These are phyloP conservation scores for Mucor saturninus DNA, from an alignment of 371 early-diverging fungal genomes.

Conservation along the genomic window DNA sequence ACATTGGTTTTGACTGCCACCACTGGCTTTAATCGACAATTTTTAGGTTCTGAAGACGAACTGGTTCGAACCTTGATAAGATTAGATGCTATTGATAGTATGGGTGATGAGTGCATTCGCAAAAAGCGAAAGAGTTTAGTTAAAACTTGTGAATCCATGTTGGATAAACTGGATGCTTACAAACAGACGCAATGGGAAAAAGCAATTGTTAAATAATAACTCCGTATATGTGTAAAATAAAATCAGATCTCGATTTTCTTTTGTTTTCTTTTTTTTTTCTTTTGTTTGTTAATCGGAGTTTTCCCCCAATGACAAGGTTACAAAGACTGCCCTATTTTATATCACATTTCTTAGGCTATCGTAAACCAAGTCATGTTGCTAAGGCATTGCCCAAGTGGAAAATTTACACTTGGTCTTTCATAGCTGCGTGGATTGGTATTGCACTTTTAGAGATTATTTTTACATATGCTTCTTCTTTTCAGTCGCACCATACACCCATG, in stretches of 20 bases:
- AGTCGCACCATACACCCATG: conserved; percentile 37
- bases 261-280: conserved; percentile 10
- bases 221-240: too few species aligned
- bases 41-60: conserved; percentile 38
- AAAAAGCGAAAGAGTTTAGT: conserved; percentile 36
- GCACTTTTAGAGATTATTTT: conserved; percentile 41
- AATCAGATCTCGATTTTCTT: background rate
- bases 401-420: conserved; percentile 45
- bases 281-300: conserved; percentile 1
- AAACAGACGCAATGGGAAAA: conserved; percentile 49
- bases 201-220: background rate
- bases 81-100: conserved; percentile 41
- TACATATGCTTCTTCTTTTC: conserved; percentile 31
- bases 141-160: conserved; percentile 32
- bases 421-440: conserved; percentile 55
- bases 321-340: conserved; percentile 23
- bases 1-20: conserved; percentile 27
- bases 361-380: conserved; percentile 11
- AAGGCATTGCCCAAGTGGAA: conserved; percentile 38
- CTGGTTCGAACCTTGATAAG: conserved; percentile 37
- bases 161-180: conserved; percentile 42
- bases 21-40: conserved; percentile 29
- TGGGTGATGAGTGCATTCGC: conserved; percentile 40
- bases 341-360: conserved; percentile 31
- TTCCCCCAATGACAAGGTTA: conserved; percentile 1